Conservation (phyloP, 495 filamentous ascomycete genomes). For the Lophiostoma macrostomum region DNA sequence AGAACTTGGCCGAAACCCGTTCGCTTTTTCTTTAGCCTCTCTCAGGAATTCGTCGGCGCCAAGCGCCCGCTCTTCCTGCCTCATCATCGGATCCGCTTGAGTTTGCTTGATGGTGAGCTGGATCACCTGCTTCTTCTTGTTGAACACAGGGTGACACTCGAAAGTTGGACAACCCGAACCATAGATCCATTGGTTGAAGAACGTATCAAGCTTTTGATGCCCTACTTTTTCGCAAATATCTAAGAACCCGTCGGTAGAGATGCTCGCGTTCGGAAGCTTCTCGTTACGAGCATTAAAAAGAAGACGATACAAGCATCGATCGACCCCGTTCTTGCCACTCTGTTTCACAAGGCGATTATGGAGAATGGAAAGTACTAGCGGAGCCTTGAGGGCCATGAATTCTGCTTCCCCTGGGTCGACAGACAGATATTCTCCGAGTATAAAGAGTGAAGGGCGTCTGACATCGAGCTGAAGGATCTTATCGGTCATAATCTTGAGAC, state of each 20-base stretch:
- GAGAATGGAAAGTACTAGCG: constrained; percentile 87
- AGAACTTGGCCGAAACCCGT: constrained; percentile 65
- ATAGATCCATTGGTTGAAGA: constrained; percentile 92
- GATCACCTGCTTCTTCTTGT: constrained; percentile 94
- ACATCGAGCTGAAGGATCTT: constrained; percentile 76
- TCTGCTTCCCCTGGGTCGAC: constrained; percentile 80
- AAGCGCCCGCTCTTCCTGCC: constrained; percentile 6
- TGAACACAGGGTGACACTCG: constrained; percentile 81
- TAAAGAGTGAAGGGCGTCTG: constrained; percentile 74
- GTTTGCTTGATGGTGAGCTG: constrained; percentile 87
- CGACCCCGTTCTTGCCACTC: constrained; percentile 75
- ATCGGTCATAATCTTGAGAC: constrained; percentile 83
- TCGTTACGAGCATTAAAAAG: constrained; percentile 79
- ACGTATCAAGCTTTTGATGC: constrained; percentile 76
- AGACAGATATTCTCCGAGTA: constrained; percentile 71
- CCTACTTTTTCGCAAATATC: constrained; percentile 81
- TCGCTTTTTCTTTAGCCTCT: constrained; percentile 73
- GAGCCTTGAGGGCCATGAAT: constrained; percentile 89
- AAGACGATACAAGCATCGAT: constrained; percentile 77
- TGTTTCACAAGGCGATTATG: constrained; percentile 86
- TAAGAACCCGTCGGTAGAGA: constrained; percentile 72
- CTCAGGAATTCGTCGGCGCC: constrained; percentile 72
- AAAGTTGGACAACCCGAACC: constrained; percentile 85
- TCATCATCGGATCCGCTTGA: constrained; percentile 57
- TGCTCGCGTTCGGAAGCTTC: constrained; percentile 64